These are phyloP conservation scores for Lasiosphaeris hirsuta DNA, from an alignment of 495 filamentous ascomycete species.

Conservation along the genomic window DNA sequence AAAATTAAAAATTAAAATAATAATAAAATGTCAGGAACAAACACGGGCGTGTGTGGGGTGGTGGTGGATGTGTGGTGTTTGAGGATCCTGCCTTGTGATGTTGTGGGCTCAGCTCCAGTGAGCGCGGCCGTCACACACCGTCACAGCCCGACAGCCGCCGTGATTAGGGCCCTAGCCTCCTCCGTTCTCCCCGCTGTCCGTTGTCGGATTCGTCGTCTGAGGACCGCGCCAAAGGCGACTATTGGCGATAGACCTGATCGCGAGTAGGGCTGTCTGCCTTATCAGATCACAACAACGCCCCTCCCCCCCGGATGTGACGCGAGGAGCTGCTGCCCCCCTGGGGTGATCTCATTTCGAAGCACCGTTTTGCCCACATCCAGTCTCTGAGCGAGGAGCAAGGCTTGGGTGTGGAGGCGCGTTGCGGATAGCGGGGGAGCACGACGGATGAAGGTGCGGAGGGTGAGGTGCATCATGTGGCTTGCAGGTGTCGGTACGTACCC, in stretches of 20 bases:
- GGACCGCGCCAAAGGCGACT: slow-evolving; percentile 5
- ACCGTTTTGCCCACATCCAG: not conserved
- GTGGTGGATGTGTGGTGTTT: not conserved
- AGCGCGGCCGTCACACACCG: slow-evolving; percentile 5
- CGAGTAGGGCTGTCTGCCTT: not conserved
- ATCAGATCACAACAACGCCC: not conserved
- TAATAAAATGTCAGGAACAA: no score
- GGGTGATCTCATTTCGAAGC: not conserved
- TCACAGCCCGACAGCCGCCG: slow-evolving; percentile 16
- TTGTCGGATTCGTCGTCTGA: no score
- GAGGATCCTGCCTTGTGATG: slow-evolving; percentile 8
- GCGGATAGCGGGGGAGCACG: not conserved
- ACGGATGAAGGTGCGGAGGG: not conserved
- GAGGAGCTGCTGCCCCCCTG: no score
- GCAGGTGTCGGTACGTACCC: not conserved
- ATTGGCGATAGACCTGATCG: not conserved
- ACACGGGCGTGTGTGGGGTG: no score
- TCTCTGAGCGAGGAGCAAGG: no score
- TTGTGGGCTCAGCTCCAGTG: slow-evolving; percentile 6
- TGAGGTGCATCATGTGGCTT: slow-evolving; percentile 7
- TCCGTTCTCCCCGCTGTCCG: not conserved
- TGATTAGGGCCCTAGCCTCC: not conserved
- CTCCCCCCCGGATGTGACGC: no score
- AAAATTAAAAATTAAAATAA: no score
- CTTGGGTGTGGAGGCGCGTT: not conserved